These are phyloP conservation scores for Ricinus communis DNA, from an alignment of 345 rosid species.

Conservation along the genomic window DNA sequence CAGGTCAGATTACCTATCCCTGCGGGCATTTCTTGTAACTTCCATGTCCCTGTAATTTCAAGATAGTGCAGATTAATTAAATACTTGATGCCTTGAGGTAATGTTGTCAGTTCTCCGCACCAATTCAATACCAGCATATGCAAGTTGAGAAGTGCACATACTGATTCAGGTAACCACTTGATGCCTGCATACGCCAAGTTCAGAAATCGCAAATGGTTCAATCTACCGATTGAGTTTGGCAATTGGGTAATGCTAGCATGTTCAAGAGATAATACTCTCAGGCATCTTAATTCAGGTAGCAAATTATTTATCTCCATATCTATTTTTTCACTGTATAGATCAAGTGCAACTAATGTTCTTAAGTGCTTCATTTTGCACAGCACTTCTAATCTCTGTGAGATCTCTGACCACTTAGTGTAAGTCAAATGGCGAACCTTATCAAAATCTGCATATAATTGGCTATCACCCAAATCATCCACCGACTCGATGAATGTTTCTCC, in stretches of 20 bases:
- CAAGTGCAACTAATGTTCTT: neutral
- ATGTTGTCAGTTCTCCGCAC: slow-evolving; percentile 7
- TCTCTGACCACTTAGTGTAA: neutral
- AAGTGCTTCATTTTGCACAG: neutral
- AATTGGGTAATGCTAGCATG: neutral
- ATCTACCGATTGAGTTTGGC: slow-evolving; percentile 24
- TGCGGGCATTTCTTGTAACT: slow-evolving; percentile 33
- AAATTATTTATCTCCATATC: neutral
- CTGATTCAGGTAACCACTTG: slow-evolving; percentile 26
- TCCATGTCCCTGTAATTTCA: slow-evolving; percentile 16
- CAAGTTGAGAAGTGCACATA: slow-evolving; percentile 16
- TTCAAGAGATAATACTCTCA: neutral
- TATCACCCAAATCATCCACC: no score
- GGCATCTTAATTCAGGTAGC: neutral
- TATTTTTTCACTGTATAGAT: no score
- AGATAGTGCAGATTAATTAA: slow-evolving; percentile 25
- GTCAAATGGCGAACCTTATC: neutral
- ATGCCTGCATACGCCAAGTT: slow-evolving; percentile 23
- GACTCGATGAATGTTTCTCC: neutral
- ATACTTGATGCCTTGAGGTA: slow-evolving; percentile 12
- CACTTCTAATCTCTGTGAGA: neutral
- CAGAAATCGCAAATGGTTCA: slow-evolving; percentile 26
- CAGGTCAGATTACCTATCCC: slow-evolving; percentile 34
- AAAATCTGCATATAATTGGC: neutral
- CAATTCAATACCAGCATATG: slow-evolving; percentile 18